Base-by-base conservation (phyloP, 352 stramenopile species). In the Pythium volutum region DNA sequence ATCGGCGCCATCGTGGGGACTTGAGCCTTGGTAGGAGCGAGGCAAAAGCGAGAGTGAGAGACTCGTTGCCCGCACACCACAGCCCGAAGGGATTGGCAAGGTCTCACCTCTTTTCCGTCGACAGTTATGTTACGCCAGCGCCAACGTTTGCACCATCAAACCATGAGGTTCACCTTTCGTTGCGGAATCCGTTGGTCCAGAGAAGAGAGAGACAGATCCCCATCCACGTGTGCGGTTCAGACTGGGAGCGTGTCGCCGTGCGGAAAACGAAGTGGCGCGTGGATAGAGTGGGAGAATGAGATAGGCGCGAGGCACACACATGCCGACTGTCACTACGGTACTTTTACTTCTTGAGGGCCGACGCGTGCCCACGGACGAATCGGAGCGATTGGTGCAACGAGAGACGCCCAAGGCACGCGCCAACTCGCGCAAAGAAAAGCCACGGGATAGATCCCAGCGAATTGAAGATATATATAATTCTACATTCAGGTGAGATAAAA, bases 321-420 rank as follows among this genome's bases (percentile, higher is more conserved):
- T 3, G n/a, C 5, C 16, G 29, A 27, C 31, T 20, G 48, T 55
- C 48, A 55, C 31, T 9, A 55, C 48, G 6, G 48, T 55, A 55
- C 29, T 52, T 3, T 22, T 8, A 27, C 15, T 26, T 12, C 47
- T 3, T n/a, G n/a, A 0, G 55, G 31, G n/a, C n/a, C 31, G 31
- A 36, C 55, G 55, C 55, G 55, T 62, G 55, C 42, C 55, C 18
- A 3, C 7, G 20, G 43, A 3, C 55, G 55, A 62, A 62, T 62
- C 56, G 36, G 10, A 7, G 23, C 34, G 22, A 43, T 42, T 29
- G 36, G 18, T 4, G 36, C 46, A n/a, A 26, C 18, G 18, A 25
- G 46, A 64, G 34, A 2, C 10, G 56, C 46, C 46, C 34, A 67
- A 63, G 77, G 77, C 14, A 65, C 41, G 25, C 64, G 56, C 55